Evolutionary conservation across 768 basidiomycete species (phyloP).

Genomic region (Gloeopeniophorella convolvens): DNA sequence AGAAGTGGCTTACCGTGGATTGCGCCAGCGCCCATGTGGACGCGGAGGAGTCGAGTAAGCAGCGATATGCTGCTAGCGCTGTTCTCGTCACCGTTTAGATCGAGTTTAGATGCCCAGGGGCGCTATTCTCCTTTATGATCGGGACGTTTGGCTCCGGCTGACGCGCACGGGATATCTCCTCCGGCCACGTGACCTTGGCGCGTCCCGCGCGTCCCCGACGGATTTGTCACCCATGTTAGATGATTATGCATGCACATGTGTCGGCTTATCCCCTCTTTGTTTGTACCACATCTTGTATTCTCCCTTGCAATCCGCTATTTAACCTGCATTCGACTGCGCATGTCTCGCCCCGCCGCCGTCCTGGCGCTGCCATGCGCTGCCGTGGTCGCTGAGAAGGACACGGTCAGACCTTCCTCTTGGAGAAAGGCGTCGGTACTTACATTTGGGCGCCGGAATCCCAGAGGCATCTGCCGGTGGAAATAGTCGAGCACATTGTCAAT

Average conservation of each 20-base stretch:
- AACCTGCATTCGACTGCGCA: too few relatives aligned
- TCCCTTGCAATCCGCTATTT: too few relatives aligned
- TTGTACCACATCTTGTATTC: too few relatives aligned
- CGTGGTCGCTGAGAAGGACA: neutral
- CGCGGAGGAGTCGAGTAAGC: conserved; percentile 7
- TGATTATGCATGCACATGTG: too few relatives aligned
- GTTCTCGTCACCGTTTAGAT: conserved; percentile 2
- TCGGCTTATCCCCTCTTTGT: too few relatives aligned
- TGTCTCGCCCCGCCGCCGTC: neutral
- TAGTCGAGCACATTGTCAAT: conserved; percentile 25
- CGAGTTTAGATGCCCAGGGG: too few relatives aligned
- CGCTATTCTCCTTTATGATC: too few relatives aligned
- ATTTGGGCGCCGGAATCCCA: neutral
- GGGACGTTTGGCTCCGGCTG: too few relatives aligned
- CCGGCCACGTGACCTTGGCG: too few relatives aligned
- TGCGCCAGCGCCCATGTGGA: neutral
- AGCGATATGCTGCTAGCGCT: conserved; percentile 11
- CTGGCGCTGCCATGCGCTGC: neutral
- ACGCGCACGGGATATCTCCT: too few relatives aligned
- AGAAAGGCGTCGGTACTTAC: neutral
- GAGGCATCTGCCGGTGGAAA: conserved; percentile 21
- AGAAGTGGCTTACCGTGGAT: conserved; percentile 48
- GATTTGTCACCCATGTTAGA: too few relatives aligned
- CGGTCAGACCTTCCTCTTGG: neutral
- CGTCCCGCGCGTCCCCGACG: too few relatives aligned